Evolutionary conservation across 768 basidiomycete genomes (phyloP).

Genomic region (Rhizopogon rudus): DNA sequence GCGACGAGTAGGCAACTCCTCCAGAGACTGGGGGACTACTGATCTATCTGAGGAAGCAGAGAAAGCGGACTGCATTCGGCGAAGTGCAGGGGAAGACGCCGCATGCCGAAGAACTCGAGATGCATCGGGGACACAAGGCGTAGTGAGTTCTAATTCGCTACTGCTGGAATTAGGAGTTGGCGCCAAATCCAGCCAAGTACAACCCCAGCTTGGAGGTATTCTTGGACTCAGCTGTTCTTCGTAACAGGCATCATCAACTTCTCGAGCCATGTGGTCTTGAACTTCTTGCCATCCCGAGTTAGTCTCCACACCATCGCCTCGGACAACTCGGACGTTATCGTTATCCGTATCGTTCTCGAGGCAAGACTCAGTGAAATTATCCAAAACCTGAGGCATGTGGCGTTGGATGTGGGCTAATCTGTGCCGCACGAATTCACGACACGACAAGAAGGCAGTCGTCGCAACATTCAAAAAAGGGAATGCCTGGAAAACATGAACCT

Average conservation of each 20-base stretch:
- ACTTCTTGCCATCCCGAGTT: slow-evolving; percentile 35
- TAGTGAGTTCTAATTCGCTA: slow-evolving; percentile 1
- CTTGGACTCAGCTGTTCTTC: slow-evolving; percentile 22
- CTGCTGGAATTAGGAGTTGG: slow-evolving; percentile 1
- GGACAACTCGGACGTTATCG: slow-evolving; percentile 60
- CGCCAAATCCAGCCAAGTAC: slow-evolving; percentile 4
- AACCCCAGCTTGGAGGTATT: slow-evolving; percentile 51
- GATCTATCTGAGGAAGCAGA: slow-evolving; percentile 6
- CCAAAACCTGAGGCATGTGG: slow-evolving; percentile 48
- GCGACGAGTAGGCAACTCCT: background rate
- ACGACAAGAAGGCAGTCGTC: slow-evolving; percentile 63
- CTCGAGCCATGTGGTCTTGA: slow-evolving; percentile 30
- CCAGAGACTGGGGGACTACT: background rate
- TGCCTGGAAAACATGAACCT: slow-evolving; percentile 91
- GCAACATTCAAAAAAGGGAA: slow-evolving; percentile 74
- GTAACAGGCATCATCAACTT: slow-evolving; percentile 25
- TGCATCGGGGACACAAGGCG: background rate
- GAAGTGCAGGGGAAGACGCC: slow-evolving; percentile 1
- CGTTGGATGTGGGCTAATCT: slow-evolving; percentile 51
- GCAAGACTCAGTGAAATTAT: slow-evolving; percentile 47
- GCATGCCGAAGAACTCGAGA: background rate
- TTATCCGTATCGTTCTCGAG: slow-evolving; percentile 70
- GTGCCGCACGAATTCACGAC: slow-evolving; percentile 61
- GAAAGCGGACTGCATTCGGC: slow-evolving; percentile 28
- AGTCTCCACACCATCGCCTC: slow-evolving; percentile 67